These are phyloP conservation scores for Coemansia sp. DNA, from an alignment of 192 early-diverging fungal genomes.

Conservation along the genomic window DNA sequence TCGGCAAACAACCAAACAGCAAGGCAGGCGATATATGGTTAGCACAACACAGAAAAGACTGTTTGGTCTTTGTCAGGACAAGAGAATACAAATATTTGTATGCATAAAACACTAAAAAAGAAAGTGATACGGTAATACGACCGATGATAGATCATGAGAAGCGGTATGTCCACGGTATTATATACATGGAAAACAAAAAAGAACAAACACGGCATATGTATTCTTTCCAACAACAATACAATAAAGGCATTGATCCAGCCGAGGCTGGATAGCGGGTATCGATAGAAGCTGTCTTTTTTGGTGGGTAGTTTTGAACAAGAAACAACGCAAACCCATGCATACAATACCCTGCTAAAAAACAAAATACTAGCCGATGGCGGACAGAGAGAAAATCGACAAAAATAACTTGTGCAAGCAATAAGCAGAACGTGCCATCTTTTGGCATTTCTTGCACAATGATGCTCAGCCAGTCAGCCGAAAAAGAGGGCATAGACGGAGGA, in stretches of 20 bases:
- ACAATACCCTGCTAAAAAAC: neutral
- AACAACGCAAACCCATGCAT: neutral
- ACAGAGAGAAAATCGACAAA: neutral
- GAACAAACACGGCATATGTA: neutral
- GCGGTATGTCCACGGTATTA: neutral
- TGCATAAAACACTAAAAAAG: neutral
- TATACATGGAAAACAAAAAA: neutral
- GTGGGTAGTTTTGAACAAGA: neutral
- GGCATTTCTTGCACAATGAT: neutral
- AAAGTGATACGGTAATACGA: neutral
- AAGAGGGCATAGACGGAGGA: neutral
- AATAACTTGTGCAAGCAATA: neutral
- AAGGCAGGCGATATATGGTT: neutral
- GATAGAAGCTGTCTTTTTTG: neutral
- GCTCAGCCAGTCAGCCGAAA: neutral
- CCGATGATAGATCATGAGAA: neutral
- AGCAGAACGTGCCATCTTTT: neutral
- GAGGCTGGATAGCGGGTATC: neutral
- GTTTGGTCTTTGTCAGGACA: neutral
- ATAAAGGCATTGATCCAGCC: neutral
- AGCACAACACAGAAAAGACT: neutral
- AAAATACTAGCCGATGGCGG: neutral
- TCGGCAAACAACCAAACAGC: neutral
- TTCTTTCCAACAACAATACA: neutral
- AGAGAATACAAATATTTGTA: neutral